A percentile compares a stretch with the other conserved stretches of the same genome.
Conservation (phyloP, 441 rosid genomes). For the Brassica hybrid region DNA sequence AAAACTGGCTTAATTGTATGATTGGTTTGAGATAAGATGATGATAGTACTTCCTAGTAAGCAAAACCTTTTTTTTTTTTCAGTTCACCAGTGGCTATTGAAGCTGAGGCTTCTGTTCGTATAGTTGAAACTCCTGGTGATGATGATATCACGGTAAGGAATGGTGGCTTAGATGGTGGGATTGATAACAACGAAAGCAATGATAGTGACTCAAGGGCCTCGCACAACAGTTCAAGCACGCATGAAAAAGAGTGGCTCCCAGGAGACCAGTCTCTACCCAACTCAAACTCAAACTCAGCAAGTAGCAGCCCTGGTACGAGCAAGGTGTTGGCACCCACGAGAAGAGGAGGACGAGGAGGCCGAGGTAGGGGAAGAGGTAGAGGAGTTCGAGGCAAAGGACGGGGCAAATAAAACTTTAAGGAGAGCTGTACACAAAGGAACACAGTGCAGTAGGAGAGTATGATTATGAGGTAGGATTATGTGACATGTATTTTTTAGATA, state of each 20-base stretch:
- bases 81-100: slow-evolving; percentile 51
- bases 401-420: slow-evolving; percentile 24
- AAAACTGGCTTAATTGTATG: background rate
- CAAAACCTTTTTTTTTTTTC: slow-evolving; percentile 25
- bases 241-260: slow-evolving; percentile 50
- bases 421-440: background rate
- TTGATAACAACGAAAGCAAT: slow-evolving; percentile 33
- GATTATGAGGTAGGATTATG: slow-evolving; percentile 41
- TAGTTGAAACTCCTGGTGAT: slow-evolving; percentile 54
- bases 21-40: slow-evolving; percentile 22
- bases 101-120: slow-evolving; percentile 33
- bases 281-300: slow-evolving; percentile 44
- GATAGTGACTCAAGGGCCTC: slow-evolving; percentile 50
- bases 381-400: slow-evolving; percentile 48
- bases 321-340: slow-evolving; percentile 39
- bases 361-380: slow-evolving; percentile 55
- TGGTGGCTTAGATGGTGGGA: slow-evolving; percentile 18
- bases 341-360: slow-evolving; percentile 49
- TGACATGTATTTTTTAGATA: slow-evolving; percentile 32
- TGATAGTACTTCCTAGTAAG: slow-evolving; percentile 17
- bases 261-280: slow-evolving; percentile 42
- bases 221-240: slow-evolving; percentile 47
- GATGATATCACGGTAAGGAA: slow-evolving; percentile 54
- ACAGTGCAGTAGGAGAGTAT: slow-evolving; percentile 41
- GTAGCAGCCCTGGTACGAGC: slow-evolving; percentile 37